Evolutionary conservation across 768 basidiomycete genomes (phyloP).

Genomic region (Rickenella mellea): DNA sequence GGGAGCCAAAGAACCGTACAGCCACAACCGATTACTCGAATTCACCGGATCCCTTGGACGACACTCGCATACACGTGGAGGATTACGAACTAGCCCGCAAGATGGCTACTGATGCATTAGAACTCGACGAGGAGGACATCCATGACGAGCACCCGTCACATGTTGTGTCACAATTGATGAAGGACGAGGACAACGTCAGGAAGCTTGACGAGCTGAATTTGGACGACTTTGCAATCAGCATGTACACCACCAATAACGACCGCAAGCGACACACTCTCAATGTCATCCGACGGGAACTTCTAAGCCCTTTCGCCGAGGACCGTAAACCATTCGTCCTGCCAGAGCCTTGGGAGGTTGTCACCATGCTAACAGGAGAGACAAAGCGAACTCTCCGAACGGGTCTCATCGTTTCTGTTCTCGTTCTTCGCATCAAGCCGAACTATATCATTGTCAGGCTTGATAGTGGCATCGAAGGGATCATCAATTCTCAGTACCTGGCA

Average conservation of each 20-base stretch:
- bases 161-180: slow-evolving; percentile 79
- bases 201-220: slow-evolving; percentile 87
- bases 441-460: slow-evolving; percentile 71
- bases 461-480: slow-evolving; percentile 82
- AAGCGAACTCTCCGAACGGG: slow-evolving; percentile 64
- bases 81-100: slow-evolving; percentile 97
- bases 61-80: slow-evolving; percentile 92
- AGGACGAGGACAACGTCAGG: slow-evolving; percentile 63
- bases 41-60: slow-evolving; percentile 82
- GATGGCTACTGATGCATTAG: slow-evolving; percentile 96
- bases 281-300: slow-evolving; percentile 78
- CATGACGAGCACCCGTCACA: slow-evolving; percentile 88
- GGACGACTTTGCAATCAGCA: slow-evolving; percentile 92
- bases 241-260: slow-evolving; percentile 74
- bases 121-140: slow-evolving; percentile 95
- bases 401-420: slow-evolving; percentile 70
- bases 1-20: slow-evolving; percentile 51
- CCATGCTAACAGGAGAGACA: slow-evolving; percentile 95
- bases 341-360: slow-evolving; percentile 71
- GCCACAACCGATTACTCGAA: slow-evolving; percentile 58
- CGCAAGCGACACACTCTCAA: slow-evolving; percentile 86
- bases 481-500: slow-evolving; percentile 50
- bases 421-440: slow-evolving; percentile 43
- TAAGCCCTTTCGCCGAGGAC: slow-evolving; percentile 70
- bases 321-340: slow-evolving; percentile 59